These are phyloP conservation scores for Suillus luteus DNA, from an alignment of 768 basidiomycete genomes.

Conservation along the genomic window DNA sequence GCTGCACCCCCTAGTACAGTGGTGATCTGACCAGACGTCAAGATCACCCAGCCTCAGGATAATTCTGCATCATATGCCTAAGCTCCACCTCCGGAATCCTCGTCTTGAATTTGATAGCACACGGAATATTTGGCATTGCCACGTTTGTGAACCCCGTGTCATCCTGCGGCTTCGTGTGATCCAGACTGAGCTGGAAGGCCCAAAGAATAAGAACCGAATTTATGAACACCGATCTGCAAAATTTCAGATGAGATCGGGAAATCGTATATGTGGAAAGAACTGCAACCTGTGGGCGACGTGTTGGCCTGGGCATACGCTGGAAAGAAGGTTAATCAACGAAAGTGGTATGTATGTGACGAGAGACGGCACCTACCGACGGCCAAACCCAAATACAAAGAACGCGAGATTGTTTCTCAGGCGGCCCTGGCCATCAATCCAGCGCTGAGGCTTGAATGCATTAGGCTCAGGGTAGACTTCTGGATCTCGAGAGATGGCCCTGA, in stretches of 20 bases:
- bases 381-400: constrained; percentile 1
- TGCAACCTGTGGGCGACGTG: not conserved
- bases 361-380: not conserved
- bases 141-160: not conserved
- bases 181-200: not conserved
- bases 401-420: not conserved
- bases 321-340: not conserved
- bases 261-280: not conserved
- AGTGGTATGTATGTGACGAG: not conserved
- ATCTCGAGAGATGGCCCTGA: constrained; percentile 3
- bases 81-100: not conserved
- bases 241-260: not conserved
- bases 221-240: not conserved
- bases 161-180: not conserved
- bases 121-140: not conserved
- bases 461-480: not conserved
- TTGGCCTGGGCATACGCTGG: not conserved
- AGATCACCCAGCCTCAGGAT: not conserved
- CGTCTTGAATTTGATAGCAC: not conserved
- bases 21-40: not conserved
- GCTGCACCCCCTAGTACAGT: not conserved
- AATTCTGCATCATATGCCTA: not conserved
- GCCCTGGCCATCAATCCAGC: not conserved
- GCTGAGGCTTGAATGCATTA: not conserved
- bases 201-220: not conserved